These are phyloP conservation scores for Gossypium anomalum DNA, from an alignment of 345 rosid genomes.

Conservation along the genomic window DNA sequence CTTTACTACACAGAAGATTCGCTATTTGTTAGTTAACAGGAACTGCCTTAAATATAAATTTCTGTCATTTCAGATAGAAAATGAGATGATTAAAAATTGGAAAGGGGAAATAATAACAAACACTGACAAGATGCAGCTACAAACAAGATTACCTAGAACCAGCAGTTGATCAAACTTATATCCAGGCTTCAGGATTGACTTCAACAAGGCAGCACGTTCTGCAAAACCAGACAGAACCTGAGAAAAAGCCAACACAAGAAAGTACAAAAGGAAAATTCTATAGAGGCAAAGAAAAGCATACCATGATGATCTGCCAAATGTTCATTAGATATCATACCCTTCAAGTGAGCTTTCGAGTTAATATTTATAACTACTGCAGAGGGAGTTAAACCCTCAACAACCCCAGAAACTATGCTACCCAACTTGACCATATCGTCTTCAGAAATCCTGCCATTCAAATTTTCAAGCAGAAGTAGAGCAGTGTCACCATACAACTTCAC, in stretches of 20 bases:
- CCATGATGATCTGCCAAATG: slow-evolving; percentile 96
- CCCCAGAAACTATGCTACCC: slow-evolving; percentile 77
- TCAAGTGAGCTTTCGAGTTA: slow-evolving; percentile 49
- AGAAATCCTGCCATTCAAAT: slow-evolving; percentile 47
- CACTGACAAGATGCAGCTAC: not conserved
- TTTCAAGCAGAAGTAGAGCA: slow-evolving; percentile 6
- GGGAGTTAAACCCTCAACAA: slow-evolving; percentile 64
- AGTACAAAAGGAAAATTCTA: slow-evolving; percentile 9
- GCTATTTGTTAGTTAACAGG: not conserved
- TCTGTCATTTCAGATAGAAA: slow-evolving; percentile 3
- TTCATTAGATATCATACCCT: slow-evolving; percentile 69
- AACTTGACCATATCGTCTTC: slow-evolving; percentile 68
- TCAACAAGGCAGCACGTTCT: slow-evolving; percentile 65
- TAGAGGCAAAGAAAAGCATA: slow-evolving; percentile 27
- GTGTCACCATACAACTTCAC: not conserved
- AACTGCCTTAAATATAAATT: not conserved
- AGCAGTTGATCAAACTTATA: slow-evolving; percentile 72
- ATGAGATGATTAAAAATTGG: not conserved
- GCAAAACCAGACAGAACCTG: slow-evolving; percentile 29
- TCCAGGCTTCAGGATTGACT: slow-evolving; percentile 74
- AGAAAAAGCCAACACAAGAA: slow-evolving; percentile 16
- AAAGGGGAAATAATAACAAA: not conserved
- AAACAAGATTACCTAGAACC: slow-evolving; percentile 60
- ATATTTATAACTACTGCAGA: slow-evolving; percentile 52
- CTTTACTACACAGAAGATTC: not conserved